phyloP scores from a whole-genome alignment of 345 rosid species.

The Dipteronia dyeriana region DNA sequence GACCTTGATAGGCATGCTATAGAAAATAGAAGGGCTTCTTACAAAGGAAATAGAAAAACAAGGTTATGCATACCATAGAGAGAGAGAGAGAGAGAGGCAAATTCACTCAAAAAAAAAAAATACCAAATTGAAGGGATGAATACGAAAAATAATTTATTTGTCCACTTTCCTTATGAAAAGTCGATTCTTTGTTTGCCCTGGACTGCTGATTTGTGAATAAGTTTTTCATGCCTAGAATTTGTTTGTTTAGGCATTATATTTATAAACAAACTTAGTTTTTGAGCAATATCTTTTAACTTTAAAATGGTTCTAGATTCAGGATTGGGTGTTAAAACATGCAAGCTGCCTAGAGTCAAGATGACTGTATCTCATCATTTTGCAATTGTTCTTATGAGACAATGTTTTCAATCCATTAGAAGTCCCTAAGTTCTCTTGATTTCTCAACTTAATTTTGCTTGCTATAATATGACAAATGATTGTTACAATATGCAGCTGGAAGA shows the following conservation, averaged over 20 bases:
- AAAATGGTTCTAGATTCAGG: background rate
- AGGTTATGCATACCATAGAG: background rate
- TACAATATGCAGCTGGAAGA: slow-evolving; percentile 65
- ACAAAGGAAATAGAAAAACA: background rate
- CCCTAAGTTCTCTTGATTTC: background rate
- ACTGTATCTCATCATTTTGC: background rate
- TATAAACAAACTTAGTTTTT: background rate
- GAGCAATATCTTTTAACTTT: background rate
- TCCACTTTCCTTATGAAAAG: background rate
- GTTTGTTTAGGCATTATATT: background rate
- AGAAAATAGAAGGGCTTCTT: background rate
- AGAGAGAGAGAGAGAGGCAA: background rate
- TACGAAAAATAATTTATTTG: background rate
- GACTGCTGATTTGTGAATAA: background rate
- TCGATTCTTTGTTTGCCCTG: background rate
- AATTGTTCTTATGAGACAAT: background rate
- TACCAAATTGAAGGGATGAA: background rate
- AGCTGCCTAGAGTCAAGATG: background rate
- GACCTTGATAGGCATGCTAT: background rate
- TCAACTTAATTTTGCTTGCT: background rate
- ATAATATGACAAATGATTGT: slow-evolving; percentile 9
- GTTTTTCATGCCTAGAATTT: background rate
- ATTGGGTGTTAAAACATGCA: background rate
- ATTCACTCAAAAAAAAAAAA: no score
- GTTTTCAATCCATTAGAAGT: background rate